Evolutionary conservation across 768 basidiomycete genomes (phyloP), one percentile per base, ranked within the genome.

Genomic region (Russula griseocarnosa): DNA sequence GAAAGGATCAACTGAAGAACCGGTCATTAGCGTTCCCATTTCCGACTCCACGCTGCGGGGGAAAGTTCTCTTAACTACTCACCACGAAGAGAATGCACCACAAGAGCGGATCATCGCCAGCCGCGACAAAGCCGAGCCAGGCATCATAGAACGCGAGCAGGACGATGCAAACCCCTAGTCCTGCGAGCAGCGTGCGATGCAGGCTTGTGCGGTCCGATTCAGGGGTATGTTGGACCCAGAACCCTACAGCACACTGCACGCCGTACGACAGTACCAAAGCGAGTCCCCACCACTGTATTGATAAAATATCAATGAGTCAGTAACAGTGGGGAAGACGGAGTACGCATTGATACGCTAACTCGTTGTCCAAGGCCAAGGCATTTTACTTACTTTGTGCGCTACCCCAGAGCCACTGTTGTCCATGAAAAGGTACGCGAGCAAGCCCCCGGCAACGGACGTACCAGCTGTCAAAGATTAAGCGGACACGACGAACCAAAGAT

Each of bases 371-470:
- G 22, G 26, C 20, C n/a, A 24, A n/a, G 22, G 26, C 14, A 51
- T 24, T 50, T 47, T 24, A 47, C 46, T 47, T 22, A 61, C 63
- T 49, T 56, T 55, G 58, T 65, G 63, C 18, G 49, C 22, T 2
- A 1, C 14, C 18, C 9, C 47, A 11, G 58, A 55, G 28, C 40
- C 26, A 16, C 56, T 22, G 38, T 1, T 7, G 28, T 61, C 54
- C 30, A 55, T 65, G 38, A 65, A 56, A n/a, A 55, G 49, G 16
- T 65, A 65, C 3, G 65, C 56, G 20, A 66, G 34, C 42, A 58
- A 38, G 22, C 65, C 65, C 10, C 50, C 60, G 1, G 24, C 36
- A 42, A 66, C 58, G 32, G 14, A 34, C 0, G 24, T 32, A 13
- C 65, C 56, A 26, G 65, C 65, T 66, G 44, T 16, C n/a, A 20